Conservation (phyloP, 495 filamentous ascomycete species). For the Talaromyces nanjingensis region DNA sequence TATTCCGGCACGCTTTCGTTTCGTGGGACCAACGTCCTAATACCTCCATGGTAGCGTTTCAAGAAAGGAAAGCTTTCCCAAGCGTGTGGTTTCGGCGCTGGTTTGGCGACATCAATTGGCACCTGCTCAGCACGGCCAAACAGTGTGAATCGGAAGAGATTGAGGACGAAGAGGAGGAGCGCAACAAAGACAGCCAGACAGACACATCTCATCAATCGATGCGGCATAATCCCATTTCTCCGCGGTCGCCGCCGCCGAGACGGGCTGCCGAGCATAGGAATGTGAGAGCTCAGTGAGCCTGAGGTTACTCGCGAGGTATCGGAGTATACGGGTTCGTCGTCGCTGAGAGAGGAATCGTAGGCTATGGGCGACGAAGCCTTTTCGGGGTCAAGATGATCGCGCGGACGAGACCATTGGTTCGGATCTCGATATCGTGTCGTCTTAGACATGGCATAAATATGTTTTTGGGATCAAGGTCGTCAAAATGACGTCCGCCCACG, state of each 20-base stretch:
- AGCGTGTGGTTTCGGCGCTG: conserved; percentile 50
- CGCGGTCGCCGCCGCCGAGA: conserved; percentile 30
- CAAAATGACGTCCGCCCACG: conserved; percentile 9
- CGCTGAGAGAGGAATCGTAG: conserved; percentile 21
- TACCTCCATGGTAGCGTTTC: conserved; percentile 76
- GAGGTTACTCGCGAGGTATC: conserved; percentile 44
- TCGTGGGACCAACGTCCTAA: conserved; percentile 57
- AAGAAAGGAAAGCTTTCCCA: conserved; percentile 84
- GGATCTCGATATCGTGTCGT: conserved; percentile 8
- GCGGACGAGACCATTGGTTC: conserved; percentile 7
- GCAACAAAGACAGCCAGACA: conserved; percentile 61
- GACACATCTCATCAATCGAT: conserved; percentile 62
- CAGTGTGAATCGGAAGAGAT: conserved; percentile 59
- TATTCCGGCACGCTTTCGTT: conserved; percentile 67
- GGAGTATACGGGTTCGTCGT: conserved; percentile 18
- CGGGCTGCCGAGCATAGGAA: conserved; percentile 47
- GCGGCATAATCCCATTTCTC: conserved; percentile 48
- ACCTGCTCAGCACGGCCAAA: conserved; percentile 55
- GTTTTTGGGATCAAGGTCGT: not conserved
- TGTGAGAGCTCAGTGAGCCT: conserved; percentile 40
- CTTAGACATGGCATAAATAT: conserved; percentile 8
- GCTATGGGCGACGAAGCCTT: conserved; percentile 12
- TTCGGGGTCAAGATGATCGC: conserved; percentile 20
- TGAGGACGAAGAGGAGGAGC: conserved; percentile 65
- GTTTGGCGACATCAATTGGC: conserved; percentile 46